Percentiles rank a stretch among this genome's conserved stretches.
Evolutionary conservation across 257 asterid genomes (phyloP).

Genomic region (Paulownia fortunei): DNA sequence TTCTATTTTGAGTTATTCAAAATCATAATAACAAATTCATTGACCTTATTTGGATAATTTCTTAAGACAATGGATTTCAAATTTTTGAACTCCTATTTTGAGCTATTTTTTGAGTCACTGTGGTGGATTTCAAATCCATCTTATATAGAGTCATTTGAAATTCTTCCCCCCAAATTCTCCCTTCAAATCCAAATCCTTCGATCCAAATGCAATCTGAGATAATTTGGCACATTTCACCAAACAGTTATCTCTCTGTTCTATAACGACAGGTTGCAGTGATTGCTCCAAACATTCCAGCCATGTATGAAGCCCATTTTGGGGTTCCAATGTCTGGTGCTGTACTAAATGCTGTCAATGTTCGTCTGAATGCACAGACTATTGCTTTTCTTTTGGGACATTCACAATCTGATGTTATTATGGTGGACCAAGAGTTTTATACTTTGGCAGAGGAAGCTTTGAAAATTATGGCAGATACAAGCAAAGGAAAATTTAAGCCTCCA

Average conservation of each 20-base stretch:
- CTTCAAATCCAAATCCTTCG: no score
- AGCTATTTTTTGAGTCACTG: no score
- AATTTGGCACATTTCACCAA: conserved; percentile 7
- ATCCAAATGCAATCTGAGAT: no score
- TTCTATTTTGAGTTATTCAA: no score
- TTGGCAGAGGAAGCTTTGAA: conserved; percentile 82
- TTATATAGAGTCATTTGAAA: no score
- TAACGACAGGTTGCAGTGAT: conserved; percentile 83
- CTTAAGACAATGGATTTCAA: no score
- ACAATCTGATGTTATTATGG: conserved; percentile 71
- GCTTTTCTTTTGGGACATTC: conserved; percentile 90
- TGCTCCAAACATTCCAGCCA: conserved; percentile 93
- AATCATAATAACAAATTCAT: no score
- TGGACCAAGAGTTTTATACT: conserved; percentile 80
- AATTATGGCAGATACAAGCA: conserved; percentile 50
- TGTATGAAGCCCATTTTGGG: conserved; percentile 91
- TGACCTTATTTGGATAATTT: no score
- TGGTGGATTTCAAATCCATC: no score
- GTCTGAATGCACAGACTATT: conserved; percentile 78
- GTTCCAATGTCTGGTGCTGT: conserved; percentile 98
- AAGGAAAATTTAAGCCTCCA: conserved; percentile 57
- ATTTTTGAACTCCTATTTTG: no score
- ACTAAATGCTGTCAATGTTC: conserved; percentile 84
- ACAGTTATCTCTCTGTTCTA: conserved; percentile 4
- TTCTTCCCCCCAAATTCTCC: no score